These are phyloP conservation scores for Lepidium africanum DNA, from an alignment of 345 rosid species.

Conservation along the genomic window DNA sequence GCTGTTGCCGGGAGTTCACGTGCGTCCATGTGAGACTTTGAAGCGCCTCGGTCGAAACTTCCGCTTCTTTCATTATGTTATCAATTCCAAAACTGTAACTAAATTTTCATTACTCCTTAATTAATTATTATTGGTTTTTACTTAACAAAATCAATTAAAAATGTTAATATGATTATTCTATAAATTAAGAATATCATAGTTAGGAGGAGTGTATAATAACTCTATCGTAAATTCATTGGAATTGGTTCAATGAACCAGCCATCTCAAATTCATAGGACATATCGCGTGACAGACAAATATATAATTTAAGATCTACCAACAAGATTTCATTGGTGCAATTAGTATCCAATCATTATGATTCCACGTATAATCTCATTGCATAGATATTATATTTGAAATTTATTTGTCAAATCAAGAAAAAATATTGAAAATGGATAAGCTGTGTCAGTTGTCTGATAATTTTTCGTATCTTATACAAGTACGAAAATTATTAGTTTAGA, in stretches of 20 bases:
- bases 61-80: conserved; percentile 25
- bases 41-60: conserved; percentile 19
- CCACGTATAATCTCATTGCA: neutral
- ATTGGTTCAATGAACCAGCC: conserved; percentile 19
- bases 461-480: neutral
- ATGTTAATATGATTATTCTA: too few species aligned
- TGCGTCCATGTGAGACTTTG: conserved; percentile 51
- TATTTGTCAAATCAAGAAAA: neutral
- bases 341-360: conserved; percentile 13
- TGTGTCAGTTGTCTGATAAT: neutral
- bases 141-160: too few species aligned
- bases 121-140: neutral
- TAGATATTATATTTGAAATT: neutral
- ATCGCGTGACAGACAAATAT: neutral
- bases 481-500: neutral
- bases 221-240: neutral
- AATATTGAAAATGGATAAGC: neutral
- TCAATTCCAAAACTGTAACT: conserved; percentile 22
- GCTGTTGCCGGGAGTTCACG: conserved; percentile 37
- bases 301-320: neutral
- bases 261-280: conserved; percentile 8
- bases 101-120: neutral
- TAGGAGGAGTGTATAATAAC: neutral
- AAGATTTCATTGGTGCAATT: conserved; percentile 9
- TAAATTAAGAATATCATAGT: too few species aligned